Evolutionary conservation across 2,329 filamentous ascomycete genomes (phyloP), one percentile per base, ranked within the genome.

Genomic region (Nemania sp.): DNA sequence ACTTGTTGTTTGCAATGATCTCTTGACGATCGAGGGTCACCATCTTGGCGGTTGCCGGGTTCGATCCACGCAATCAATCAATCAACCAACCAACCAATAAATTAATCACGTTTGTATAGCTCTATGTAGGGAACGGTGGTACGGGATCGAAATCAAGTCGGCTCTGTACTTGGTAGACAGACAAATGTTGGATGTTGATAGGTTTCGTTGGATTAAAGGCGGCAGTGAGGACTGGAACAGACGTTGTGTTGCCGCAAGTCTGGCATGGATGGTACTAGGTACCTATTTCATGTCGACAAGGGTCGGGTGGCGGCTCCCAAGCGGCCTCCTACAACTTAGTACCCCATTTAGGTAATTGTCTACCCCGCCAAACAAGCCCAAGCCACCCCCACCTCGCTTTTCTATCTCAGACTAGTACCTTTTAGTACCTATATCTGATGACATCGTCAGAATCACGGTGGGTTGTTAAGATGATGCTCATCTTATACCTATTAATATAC

Each of bases 1-100:
- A 94, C 82, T 93, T 89, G 84, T 95, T 96, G 82, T 91, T 89
- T 87, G 88, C 87, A 72, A 89, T 88, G 77, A 88, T 86, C 71
- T 83, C 83, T 76, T 89, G 87, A 73, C 87, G 87, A 73, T 88
- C 85, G 70, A 80, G 74, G 67, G 80, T 80, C 56, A 81, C 82
- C 84, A 86, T 86, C 66, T 62, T 45, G 26, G 49, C 41, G 18
- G 38, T 41, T 10, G 38, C 38, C 38, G 11, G 38, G 38, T 41
- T n/a, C 38, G 38, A 13, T 41, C 13, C 38, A 41, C 38, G 38
- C 38, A 41, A 18, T 41, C 38, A 13, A 41, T 41, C 15, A 41
- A 41, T 41, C 38, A 15, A 41, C 15, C 35, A 3, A 15, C 15
- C 2, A 22, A 47, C 8, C 45, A 3, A 20, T 41, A 41, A 13